Percentiles rank a stretch among this genome's conserved stretches.
phyloP scores from a whole-genome alignment of 441 rosid genomes.

The Populus hybrid region DNA sequence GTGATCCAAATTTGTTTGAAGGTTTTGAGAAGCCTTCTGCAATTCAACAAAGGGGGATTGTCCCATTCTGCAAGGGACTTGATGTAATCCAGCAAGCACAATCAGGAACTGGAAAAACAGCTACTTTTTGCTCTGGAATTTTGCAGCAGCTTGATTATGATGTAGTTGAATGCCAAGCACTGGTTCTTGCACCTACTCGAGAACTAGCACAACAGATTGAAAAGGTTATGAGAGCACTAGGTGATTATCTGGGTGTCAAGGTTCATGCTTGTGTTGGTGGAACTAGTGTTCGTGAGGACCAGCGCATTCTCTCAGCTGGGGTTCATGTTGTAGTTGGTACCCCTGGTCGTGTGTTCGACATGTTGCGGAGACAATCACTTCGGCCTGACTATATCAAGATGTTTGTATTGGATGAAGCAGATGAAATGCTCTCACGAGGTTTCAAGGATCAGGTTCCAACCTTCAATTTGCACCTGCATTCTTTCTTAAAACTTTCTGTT shows the following conservation, averaged over 20 bases:
- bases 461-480: not conserved
- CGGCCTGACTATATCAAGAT: constrained; percentile 57
- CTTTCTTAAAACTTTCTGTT: not conserved
- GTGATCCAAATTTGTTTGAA: constrained; percentile 15
- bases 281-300: constrained; percentile 66
- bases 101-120: constrained; percentile 72
- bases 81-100: constrained; percentile 77
- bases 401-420: constrained; percentile 68
- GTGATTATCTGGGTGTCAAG: constrained; percentile 63
- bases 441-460: constrained; percentile 60
- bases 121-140: constrained; percentile 71
- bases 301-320: constrained; percentile 52
- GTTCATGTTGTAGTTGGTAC: constrained; percentile 73
- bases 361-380: constrained; percentile 59
- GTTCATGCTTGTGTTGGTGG: constrained; percentile 80
- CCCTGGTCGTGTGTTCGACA: constrained; percentile 73
- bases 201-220: constrained; percentile 73
- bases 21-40: constrained; percentile 80
- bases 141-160: constrained; percentile 58
- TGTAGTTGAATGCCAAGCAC: constrained; percentile 58
- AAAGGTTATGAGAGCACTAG: constrained; percentile 72
- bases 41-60: constrained; percentile 74
- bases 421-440: constrained; percentile 68
- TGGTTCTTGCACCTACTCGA: constrained; percentile 66
- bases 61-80: constrained; percentile 67